Evolutionary conservation across 352 stramenopile species (phyloP), one percentile per base, ranked within the genome.

Genomic region (Globisporangium nagaii): DNA sequence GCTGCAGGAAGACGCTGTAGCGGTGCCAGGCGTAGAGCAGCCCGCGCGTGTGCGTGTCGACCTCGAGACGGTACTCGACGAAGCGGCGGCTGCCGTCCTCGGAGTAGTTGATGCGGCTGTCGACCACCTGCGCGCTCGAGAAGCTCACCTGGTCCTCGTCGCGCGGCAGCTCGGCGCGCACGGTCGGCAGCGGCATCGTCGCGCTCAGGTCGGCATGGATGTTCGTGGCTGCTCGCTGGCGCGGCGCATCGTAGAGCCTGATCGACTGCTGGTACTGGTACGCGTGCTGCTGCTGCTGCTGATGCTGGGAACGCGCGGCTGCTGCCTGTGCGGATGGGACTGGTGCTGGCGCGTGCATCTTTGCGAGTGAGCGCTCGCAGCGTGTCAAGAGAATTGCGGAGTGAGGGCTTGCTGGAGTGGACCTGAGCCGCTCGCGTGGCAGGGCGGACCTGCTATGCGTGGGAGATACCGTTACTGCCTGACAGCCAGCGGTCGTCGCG

Each of bases 51-150:
- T 63, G 67, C 25, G 68, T 77, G 42, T 80, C 71, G 32, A 80
- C 73, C 52, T 70, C 61, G 17, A 80, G 65, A 53, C 75, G 73
- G 71, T 75, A 80, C 67, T 80, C 68, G 47, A 80, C 71, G 48
- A 80, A 75, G 52, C 52, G 52, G 4, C 41, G 41, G 17, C 13
- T 47, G 25, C 42, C 42, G 8, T 58, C 52, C 20, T 40, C 41
- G 19, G 37, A 47, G 37, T 58, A 58, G 40, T 37, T 58, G 40
- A 58, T 58, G 31, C 52, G 52, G 41, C 40, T 58, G 41, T 58
- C 52, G 30, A 58, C 52, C 5, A 58, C 52, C 22, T 48, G 31
- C 17, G 42, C 52, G 40, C 52, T 50, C 41, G 52, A 44, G 24
- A 58, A 58, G 39, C 45, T 45, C 30, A 58, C 52, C 22, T 58